phyloP scores from a whole-genome alignment of 495 filamentous ascomycete genomes.

The Thozetella sp. region DNA sequence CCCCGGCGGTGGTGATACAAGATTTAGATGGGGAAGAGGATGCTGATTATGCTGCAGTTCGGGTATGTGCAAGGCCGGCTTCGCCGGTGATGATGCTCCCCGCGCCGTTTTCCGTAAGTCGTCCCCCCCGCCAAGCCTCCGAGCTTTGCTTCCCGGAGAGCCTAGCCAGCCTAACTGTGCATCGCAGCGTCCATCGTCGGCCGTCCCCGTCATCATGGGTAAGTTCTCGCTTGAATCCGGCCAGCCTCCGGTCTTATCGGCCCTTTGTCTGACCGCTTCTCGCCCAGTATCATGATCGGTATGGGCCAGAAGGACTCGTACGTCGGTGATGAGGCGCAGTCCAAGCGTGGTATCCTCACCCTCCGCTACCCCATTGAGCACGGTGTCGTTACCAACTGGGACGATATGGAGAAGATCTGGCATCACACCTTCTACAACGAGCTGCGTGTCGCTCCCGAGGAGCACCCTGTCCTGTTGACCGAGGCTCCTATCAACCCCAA shows the following conservation, averaged over 20 bases:
- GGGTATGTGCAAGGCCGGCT: conserved; percentile 99
- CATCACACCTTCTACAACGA: conserved; percentile 99
- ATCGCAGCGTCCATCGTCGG: conserved; percentile 99
- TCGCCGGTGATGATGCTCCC: conserved; percentile 99
- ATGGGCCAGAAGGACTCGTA: conserved; percentile 99
- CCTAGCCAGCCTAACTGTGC: conserved; percentile 10
- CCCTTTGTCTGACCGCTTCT: conserved; percentile 18
- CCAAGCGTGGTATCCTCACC: conserved; percentile 99
- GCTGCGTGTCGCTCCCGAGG: conserved; percentile 98
- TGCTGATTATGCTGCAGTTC: conserved; percentile 74
- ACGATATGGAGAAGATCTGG: conserved; percentile 99
- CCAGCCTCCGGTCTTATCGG: not conserved
- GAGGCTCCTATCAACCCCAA: conserved; percentile 99
- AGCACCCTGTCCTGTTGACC: conserved; percentile 99
- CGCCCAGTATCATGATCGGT: conserved; percentile 97
- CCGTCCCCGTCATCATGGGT: conserved; percentile 99
- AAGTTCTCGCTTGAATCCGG: conserved; percentile 39
- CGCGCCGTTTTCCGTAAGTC: conserved; percentile 99
- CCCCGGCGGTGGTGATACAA: conserved; percentile 6
- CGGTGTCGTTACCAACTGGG: conserved; percentile 99
- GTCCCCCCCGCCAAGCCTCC: conserved; percentile 28
- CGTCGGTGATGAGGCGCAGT: conserved; percentile 99
- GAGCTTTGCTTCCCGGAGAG: conserved; percentile 8
- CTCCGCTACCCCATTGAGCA: conserved; percentile 99
- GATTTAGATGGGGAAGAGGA: conserved; percentile 8